Percentiles rank a stretch among this genome's conserved stretches.
These are phyloP conservation scores for Ajuga chamaepitys DNA, from an alignment of 257 asterid species.

Conservation along the genomic window DNA sequence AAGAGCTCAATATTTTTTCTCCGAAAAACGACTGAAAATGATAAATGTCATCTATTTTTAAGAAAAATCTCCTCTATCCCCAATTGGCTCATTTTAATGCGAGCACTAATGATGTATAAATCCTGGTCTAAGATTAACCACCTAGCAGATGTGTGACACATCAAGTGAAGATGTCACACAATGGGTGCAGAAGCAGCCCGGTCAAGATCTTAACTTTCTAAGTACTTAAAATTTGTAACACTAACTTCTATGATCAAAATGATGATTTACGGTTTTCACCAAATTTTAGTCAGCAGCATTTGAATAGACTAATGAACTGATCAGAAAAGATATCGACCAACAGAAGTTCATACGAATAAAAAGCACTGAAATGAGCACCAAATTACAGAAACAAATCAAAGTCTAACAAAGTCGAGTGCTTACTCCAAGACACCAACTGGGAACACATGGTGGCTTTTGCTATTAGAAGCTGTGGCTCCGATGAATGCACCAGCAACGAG, in stretches of 20 bases:
- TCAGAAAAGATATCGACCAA: not conserved
- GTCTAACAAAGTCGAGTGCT: constrained; percentile 17
- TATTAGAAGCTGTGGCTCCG: constrained; percentile 72
- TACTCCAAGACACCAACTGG: constrained; percentile 91
- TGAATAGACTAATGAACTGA: not conserved
- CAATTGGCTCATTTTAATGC: too few relatives aligned
- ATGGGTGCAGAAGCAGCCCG: too few relatives aligned
- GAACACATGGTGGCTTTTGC: constrained; percentile 74
- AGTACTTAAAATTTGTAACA: too few relatives aligned
- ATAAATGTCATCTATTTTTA: not conserved
- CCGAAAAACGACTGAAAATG: not conserved
- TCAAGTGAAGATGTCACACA: too few relatives aligned
- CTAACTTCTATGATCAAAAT: not conserved
- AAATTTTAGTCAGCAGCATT: not conserved
- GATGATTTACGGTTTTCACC: not conserved
- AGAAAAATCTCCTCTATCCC: not conserved
- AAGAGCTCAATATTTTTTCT: constrained; percentile 2
- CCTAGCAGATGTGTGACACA: too few relatives aligned
- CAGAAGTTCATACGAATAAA: not conserved
- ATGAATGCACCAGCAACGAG: constrained; percentile 81
- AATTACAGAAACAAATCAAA: not conserved
- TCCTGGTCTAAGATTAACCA: too few relatives aligned
- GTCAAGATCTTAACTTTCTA: too few relatives aligned
- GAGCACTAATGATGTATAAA: too few relatives aligned
- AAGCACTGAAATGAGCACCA: not conserved